Percentiles rank a stretch among this genome's conserved stretches.
Conservation (phyloP, 2,329 filamentous ascomycete genomes). For the Paraphaeosphaeria sporulosa region DNA sequence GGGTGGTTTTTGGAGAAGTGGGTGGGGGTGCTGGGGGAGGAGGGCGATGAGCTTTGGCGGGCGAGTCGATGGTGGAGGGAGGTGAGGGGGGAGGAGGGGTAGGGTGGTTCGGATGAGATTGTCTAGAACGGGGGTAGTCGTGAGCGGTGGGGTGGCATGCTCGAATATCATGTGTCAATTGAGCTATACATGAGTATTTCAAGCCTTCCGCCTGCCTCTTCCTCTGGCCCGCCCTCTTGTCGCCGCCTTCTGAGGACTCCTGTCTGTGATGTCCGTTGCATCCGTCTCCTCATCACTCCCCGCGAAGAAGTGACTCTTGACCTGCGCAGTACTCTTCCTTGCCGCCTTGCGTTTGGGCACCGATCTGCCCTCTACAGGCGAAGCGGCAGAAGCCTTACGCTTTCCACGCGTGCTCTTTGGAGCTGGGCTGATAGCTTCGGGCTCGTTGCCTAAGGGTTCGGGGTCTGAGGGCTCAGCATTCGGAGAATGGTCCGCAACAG, state of each 20-base stretch:
- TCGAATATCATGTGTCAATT: too few species aligned
- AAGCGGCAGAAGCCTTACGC: slow-evolving; percentile 14
- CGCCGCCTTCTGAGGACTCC: slow-evolving; percentile 27
- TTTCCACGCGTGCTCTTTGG: slow-evolving; percentile 2
- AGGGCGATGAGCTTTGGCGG: slow-evolving; percentile 5
- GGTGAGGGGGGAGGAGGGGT: slow-evolving; percentile 1
- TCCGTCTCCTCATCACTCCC: slow-evolving; percentile 44
- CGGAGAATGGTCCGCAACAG: background rate
- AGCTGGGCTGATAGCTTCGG: slow-evolving; percentile 8
- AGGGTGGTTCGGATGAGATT: background rate
- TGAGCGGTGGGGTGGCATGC: too few species aligned
- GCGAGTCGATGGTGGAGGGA: slow-evolving; percentile 4
- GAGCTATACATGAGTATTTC: too few species aligned
- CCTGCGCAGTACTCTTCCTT: slow-evolving; percentile 36
- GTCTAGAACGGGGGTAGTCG: too few species aligned
- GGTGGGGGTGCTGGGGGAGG: background rate
- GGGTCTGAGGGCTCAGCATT: background rate
- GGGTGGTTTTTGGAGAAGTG: slow-evolving; percentile 2
- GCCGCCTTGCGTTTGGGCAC: slow-evolving; percentile 36
- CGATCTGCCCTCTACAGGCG: slow-evolving; percentile 21
- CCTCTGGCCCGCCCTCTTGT: slow-evolving; percentile 16
- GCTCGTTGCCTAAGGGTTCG: slow-evolving; percentile 1
- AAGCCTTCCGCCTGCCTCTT: slow-evolving; percentile 1
- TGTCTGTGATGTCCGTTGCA: slow-evolving; percentile 25
- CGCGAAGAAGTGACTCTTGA: slow-evolving; percentile 46